Evolutionary conservation across 2,329 filamentous ascomycete species (phyloP).

Genomic region (Tolypocladium cylindrosporum): DNA sequence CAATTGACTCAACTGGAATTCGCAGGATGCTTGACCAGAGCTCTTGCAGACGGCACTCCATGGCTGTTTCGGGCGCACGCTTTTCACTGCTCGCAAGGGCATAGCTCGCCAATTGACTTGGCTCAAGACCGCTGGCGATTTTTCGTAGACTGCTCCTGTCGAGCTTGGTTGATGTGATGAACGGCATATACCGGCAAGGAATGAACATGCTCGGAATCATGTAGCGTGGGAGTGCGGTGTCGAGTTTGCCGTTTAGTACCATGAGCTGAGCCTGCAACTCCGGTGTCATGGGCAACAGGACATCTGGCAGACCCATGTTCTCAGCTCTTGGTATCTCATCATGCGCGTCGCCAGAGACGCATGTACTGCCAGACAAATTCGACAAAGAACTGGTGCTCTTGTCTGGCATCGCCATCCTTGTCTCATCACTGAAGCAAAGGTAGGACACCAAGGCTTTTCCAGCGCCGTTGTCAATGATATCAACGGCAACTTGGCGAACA

Average conservation of each 20-base stretch:
- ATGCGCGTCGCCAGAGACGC: too few relatives aligned
- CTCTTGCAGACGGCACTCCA: slow-evolving; percentile 5
- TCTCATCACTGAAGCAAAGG: too few relatives aligned
- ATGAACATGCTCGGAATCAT: slow-evolving; percentile 3
- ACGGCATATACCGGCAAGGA: slow-evolving; percentile 4
- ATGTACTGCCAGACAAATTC: too few relatives aligned
- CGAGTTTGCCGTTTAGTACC: neutral
- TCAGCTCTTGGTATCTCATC: too few relatives aligned
- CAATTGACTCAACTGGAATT: slow-evolving; percentile 4
- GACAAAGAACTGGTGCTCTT: too few relatives aligned
- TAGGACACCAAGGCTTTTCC: too few relatives aligned
- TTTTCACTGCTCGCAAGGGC: too few relatives aligned
- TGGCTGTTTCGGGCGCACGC: neutral
- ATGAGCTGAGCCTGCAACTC: neutral
- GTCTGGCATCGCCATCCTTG: too few relatives aligned
- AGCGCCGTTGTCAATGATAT: neutral
- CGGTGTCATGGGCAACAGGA: neutral
- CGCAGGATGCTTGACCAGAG: slow-evolving; percentile 8
- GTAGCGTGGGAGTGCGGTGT: neutral
- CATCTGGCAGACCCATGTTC: neutral
- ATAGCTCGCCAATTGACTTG: too few relatives aligned
- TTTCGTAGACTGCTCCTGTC: neutral
- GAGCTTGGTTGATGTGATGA: slow-evolving; percentile 3
- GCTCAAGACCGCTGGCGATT: too few relatives aligned
- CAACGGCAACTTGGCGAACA: neutral